These are phyloP conservation scores for Cornus kousa DNA, from an alignment of 148 eudicot species.

Conservation along the genomic window DNA sequence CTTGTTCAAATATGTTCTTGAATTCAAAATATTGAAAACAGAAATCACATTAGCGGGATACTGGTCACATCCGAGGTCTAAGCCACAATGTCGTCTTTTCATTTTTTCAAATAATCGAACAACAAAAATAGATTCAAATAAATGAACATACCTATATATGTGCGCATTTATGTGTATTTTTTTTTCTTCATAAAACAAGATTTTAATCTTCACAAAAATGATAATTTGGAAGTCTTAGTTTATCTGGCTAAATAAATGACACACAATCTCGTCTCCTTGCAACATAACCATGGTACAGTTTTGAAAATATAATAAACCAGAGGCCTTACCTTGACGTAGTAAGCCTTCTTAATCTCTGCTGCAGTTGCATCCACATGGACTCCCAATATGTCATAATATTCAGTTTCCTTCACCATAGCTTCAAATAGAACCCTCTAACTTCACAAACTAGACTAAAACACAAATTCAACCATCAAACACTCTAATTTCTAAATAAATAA, in stretches of 20 bases:
- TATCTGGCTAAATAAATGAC: too few species aligned
- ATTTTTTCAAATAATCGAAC: background rate
- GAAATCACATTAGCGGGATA: background rate
- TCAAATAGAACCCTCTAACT: background rate
- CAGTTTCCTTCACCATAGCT: conserved; percentile 81
- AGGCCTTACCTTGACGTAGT: conserved; percentile 58
- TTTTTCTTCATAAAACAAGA: background rate
- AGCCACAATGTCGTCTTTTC: background rate
- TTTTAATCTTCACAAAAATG: background rate
- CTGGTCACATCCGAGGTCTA: background rate
- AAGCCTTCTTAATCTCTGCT: conserved; percentile 86
- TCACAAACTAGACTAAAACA: background rate
- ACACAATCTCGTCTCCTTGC: background rate
- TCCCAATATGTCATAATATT: conserved; percentile 79
- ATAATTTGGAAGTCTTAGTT: background rate
- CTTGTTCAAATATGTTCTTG: background rate
- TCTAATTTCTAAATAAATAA: background rate
- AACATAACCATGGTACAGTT: background rate
- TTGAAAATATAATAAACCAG: too few species aligned
- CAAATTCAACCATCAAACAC: background rate
- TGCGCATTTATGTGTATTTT: background rate
- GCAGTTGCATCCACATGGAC: conserved; percentile 63
- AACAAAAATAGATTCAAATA: background rate
- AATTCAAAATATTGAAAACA: background rate
- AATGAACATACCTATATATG: too few species aligned